Conservation (phyloP, 306 rosid species). For the Fragaria ananassa region DNA sequence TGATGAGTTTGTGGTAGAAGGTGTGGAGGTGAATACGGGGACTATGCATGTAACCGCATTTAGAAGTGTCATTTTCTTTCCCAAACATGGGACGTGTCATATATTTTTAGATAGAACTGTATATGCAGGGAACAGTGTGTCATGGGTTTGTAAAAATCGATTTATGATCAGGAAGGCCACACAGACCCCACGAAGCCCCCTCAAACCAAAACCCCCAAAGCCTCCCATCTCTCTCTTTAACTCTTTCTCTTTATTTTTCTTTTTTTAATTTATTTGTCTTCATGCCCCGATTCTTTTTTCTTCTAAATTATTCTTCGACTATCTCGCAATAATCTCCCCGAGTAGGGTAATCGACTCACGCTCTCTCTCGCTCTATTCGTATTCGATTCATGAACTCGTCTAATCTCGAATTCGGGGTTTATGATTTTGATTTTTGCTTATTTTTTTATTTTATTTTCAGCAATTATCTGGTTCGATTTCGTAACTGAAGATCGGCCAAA, state of each 20-base stretch:
- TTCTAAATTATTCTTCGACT: neutral
- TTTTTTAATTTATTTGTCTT: neutral
- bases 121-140: too few relatives aligned
- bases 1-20: too few relatives aligned
- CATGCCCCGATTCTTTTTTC: neutral
- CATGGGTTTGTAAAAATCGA: too few relatives aligned
- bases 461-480: conserved; percentile 24
- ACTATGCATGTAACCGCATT: too few relatives aligned
- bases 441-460: neutral
- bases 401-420: neutral
- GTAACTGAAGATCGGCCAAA: conserved; percentile 23
- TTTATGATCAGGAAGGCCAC: neutral
- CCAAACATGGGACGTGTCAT: too few relatives aligned
- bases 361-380: neutral
- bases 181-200: conserved; percentile 4
- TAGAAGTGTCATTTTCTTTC: too few relatives aligned
- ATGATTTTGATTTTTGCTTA: neutral
- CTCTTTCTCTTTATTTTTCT: neutral
- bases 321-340: conserved; percentile 17
- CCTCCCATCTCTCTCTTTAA: neutral
- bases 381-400: neutral
- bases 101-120: too few relatives aligned
- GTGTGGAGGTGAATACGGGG: too few relatives aligned
- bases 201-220: neutral
- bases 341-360: conserved; percentile 23